These are phyloP conservation scores for Ganoderma leucocontextum DNA, from an alignment of 1,284 basidiomycete species.

Conservation along the genomic window DNA sequence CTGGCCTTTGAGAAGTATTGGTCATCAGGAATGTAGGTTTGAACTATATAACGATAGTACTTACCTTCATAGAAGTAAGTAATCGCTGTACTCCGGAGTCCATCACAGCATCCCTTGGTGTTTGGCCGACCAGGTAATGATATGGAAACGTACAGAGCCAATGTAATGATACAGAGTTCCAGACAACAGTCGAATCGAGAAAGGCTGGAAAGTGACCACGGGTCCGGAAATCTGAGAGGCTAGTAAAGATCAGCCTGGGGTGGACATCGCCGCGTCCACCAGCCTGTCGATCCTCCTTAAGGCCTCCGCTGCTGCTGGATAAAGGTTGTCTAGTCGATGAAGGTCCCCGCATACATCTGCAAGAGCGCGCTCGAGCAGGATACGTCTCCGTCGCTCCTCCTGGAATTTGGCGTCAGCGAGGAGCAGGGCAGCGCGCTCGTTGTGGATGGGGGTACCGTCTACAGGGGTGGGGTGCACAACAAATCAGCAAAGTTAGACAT, in stretches of 20 bases:
- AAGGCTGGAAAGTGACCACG: background rate
- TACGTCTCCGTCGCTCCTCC: slow-evolving; percentile 10
- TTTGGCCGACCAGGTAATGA: background rate
- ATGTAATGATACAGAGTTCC: background rate
- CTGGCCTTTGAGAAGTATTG: background rate
- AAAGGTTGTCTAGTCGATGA: background rate
- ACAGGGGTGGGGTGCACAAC: background rate
- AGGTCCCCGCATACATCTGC: slow-evolving; percentile 13
- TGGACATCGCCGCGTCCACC: background rate
- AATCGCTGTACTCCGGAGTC: background rate
- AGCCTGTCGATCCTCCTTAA: slow-evolving; percentile 6
- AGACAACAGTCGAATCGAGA: background rate
- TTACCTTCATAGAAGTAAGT: background rate
- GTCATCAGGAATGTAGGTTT: background rate
- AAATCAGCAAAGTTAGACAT: background rate
- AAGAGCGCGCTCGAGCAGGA: slow-evolving; percentile 14
- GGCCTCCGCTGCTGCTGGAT: background rate
- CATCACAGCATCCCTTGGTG: background rate
- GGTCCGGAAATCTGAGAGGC: background rate
- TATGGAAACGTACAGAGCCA: background rate
- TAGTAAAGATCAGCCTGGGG: background rate
- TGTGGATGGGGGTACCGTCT: background rate
- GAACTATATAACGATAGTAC: background rate
- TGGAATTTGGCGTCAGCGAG: slow-evolving; percentile 1
- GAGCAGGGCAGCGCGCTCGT: slow-evolving; percentile 4